Percentiles rank a stretch among this genome's conserved stretches.
Conservation (phyloP, 2,329 filamentous ascomycete species). For the Huntiella decipiens region DNA sequence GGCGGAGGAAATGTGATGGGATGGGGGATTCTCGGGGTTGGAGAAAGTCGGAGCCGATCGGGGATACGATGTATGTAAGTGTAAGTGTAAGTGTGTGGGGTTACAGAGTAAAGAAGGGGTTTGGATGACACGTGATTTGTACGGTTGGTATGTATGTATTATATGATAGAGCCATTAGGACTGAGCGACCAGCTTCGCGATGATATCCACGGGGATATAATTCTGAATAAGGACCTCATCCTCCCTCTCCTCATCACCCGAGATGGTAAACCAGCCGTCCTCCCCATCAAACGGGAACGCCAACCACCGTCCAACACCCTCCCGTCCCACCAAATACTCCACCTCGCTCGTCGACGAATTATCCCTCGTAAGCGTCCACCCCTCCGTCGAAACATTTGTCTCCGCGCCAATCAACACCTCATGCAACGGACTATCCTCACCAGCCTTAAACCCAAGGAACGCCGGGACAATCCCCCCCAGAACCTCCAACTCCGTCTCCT, state of each 20-base stretch:
- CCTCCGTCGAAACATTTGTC: no score
- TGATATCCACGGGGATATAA: conserved; percentile 5
- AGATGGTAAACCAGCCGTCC: conserved; percentile 2
- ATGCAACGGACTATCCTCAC: no score
- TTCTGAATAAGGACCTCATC: neutral
- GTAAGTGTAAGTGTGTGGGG: neutral
- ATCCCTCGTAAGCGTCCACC: neutral
- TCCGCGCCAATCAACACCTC: no score
- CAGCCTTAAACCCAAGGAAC: no score
- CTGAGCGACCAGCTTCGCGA: conserved; percentile 8
- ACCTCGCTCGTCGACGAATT: neutral
- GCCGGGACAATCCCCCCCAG: no score
- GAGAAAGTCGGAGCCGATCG: neutral
- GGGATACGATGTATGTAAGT: neutral
- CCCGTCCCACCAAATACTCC: conserved; percentile 1
- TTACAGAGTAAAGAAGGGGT: neutral
- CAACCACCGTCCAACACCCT: conserved; percentile 3
- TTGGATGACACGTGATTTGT: neutral
- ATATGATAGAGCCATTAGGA: neutral
- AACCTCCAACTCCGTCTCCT: no score
- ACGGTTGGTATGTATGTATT: neutral
- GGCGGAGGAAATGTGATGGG: no score
- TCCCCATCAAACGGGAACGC: conserved; percentile 1
- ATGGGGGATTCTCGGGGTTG: no score
- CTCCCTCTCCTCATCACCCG: neutral